Evolutionary conservation across 495 filamentous ascomycete species (phyloP).

Genomic region (Astrocystis sublimbata): DNA sequence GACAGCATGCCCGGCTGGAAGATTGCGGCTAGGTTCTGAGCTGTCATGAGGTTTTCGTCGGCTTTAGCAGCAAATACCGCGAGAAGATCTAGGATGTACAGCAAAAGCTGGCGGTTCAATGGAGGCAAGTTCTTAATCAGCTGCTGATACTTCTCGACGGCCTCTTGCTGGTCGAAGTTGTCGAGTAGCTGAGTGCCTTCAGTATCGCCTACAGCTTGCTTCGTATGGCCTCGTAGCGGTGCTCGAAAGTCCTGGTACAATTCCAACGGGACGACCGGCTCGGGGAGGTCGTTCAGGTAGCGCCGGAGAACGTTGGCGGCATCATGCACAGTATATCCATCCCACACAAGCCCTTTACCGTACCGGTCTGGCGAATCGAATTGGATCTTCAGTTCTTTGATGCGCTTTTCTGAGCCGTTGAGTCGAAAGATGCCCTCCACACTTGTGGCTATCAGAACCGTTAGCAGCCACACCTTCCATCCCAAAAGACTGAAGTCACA

Average conservation of each 20-base stretch:
- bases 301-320: slow-evolving; percentile 94
- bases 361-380: slow-evolving; percentile 97
- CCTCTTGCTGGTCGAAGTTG: slow-evolving; percentile 72
- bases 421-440: slow-evolving; percentile 97
- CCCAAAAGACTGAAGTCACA: slow-evolving; percentile 42
- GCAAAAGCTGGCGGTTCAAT: slow-evolving; percentile 88
- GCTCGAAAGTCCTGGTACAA: slow-evolving; percentile 91
- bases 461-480: slow-evolving; percentile 25
- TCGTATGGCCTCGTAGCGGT: slow-evolving; percentile 76
- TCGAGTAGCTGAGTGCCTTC: slow-evolving; percentile 58
- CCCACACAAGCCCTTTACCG: slow-evolving; percentile 95
- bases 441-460: slow-evolving; percentile 70
- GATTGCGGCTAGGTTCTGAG: slow-evolving; percentile 92
- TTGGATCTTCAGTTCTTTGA: slow-evolving; percentile 88
- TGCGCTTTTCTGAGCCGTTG: slow-evolving; percentile 94
- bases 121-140: slow-evolving; percentile 91
- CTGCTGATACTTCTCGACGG: slow-evolving; percentile 81
- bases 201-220: slow-evolving; percentile 64
- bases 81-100: slow-evolving; percentile 97
- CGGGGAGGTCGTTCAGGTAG: slow-evolving; percentile 91
- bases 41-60: slow-evolving; percentile 94
- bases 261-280: slow-evolving; percentile 93
- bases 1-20: slow-evolving; percentile 97
- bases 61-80: slow-evolving; percentile 98
- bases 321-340: slow-evolving; percentile 97